phyloP scores from a whole-genome alignment of 2,329 filamentous ascomycete species.

The Knoxdaviesia capensis region DNA sequence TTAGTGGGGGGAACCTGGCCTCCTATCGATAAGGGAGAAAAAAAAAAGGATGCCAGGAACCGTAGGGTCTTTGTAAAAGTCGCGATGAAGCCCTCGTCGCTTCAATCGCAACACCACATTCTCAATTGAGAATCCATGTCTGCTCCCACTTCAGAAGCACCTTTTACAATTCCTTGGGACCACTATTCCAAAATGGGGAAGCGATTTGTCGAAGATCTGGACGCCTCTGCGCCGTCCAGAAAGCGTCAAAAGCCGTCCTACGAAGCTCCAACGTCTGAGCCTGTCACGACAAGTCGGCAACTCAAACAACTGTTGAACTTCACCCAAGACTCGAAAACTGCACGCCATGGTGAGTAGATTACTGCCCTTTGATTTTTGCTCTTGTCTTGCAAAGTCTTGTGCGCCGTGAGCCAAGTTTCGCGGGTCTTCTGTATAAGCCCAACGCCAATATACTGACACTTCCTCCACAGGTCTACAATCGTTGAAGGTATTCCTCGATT shows the following conservation, averaged over 20 bases:
- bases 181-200: slow-evolving; percentile 23
- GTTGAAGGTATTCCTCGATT: slow-evolving; percentile 52
- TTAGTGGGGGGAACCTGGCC: neutral
- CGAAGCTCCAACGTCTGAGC: slow-evolving; percentile 36
- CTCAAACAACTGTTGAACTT: slow-evolving; percentile 49
- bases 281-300: slow-evolving; percentile 43
- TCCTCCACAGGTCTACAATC: slow-evolving; percentile 35
- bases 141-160: neutral
- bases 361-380: neutral
- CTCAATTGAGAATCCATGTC: neutral
- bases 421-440: neutral
- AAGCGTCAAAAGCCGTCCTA: slow-evolving; percentile 37
- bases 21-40: neutral
- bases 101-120: no score
- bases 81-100: no score
- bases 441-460: no score
- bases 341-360: slow-evolving; percentile 37
- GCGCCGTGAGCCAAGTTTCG: neutral
- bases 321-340: slow-evolving; percentile 45
- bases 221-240: slow-evolving; percentile 19
- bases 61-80: no score
- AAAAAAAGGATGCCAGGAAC: neutral
- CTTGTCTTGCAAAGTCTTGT: neutral
- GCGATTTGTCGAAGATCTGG: slow-evolving; percentile 17
- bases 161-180: neutral